Base-by-base conservation (phyloP, 164 flowering plant genomes). In the Vitis rotundifolia region DNA sequence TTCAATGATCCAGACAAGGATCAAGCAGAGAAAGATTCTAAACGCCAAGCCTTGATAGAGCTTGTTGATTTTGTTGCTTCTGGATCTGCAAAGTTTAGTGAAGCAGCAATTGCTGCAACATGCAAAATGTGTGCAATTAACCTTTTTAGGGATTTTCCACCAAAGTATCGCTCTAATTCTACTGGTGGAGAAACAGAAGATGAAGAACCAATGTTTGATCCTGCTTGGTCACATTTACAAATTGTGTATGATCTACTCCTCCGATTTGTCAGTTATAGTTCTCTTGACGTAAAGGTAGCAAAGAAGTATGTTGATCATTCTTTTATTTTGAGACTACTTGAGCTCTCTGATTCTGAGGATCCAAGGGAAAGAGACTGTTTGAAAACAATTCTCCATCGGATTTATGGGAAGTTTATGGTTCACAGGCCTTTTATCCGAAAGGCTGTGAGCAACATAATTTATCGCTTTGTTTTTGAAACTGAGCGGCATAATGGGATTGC, bases 391-490 rank as follows among this genome's bases (percentile, higher is more conserved):
- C 79, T 87, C 69, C 91, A 87, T 68, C 74, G 91, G 55, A 70
- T 84, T 29, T 87, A 87, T 71, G 91, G 89, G 63, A 87, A 86
- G 68, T 87, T 87, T 77, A 87, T 87, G 91, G 83, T 75, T 4
- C 91, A 85, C 73, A 69, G 91, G 59, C 88, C 89, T 49, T 87
- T 83, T 55, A 69, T 87, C 53, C 72, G 91, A 57, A 84, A 77
- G 63, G 79, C 84, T 16, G 81, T 87, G 9, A 78, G 82, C 80
- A 85, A 87, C 59, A 78, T 85, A 63, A 76, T 87, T 48, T 87
- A 85, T 66, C 81, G 83, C 13, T 87, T 87, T 75, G 84, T 87
- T 47, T 87, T 82, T 64, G 91, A 87, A 74, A 85, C 86, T 9
- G 87, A 85, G 64, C 70, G 77, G 59, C 87, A 85, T 68, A 85